Evolutionary conservation across 2,329 filamentous ascomycete species (phyloP).

Genomic region (Alternaria brassicae): DNA sequence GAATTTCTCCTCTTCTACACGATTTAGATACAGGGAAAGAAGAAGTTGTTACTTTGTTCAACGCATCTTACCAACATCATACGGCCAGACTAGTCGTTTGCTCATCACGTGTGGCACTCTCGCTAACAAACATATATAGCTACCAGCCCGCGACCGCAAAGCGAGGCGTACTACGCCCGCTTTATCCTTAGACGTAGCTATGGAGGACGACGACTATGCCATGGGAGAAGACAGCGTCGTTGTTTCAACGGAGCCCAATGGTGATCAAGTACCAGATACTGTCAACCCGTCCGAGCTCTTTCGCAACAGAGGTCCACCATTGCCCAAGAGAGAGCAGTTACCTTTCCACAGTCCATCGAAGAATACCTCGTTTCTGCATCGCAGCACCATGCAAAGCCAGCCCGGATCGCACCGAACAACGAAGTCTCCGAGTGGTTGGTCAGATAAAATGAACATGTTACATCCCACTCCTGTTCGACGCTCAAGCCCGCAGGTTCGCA

Average conservation of each 20-base stretch:
- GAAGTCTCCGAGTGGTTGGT: conserved; percentile 21
- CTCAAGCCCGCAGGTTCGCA: conserved; percentile 35
- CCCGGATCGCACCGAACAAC: conserved; percentile 13
- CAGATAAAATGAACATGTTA: conserved; percentile 36
- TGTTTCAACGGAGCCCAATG: conserved; percentile 45
- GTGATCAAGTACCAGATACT: conserved; percentile 29
- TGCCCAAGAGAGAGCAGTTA: conserved; percentile 34
- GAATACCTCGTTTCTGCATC: conserved; percentile 14
- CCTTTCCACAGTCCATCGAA: conserved; percentile 36
- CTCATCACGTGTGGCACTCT: neutral
- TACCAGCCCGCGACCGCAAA: conserved; percentile 17
- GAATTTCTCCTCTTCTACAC: neutral
- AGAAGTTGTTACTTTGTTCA: neutral
- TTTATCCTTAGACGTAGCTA: conserved; percentile 18
- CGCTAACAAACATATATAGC: conserved; percentile 18
- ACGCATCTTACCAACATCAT: neutral
- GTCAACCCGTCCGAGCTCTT: conserved; percentile 43
- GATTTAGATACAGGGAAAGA: neutral
- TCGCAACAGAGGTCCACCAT: conserved; percentile 19
- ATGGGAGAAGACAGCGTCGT: conserved; percentile 43
- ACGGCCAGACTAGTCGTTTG: neutral
- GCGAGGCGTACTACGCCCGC: conserved; percentile 28
- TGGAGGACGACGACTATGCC: conserved; percentile 40
- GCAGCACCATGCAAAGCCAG: conserved; percentile 7
- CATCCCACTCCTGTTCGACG: conserved; percentile 21